A percentile compares a stretch with the other conserved stretches of the same genome.
phyloP scores from a whole-genome alignment of 2,329 filamentous ascomycete genomes.

The Colletotrichum destructivum region DNA sequence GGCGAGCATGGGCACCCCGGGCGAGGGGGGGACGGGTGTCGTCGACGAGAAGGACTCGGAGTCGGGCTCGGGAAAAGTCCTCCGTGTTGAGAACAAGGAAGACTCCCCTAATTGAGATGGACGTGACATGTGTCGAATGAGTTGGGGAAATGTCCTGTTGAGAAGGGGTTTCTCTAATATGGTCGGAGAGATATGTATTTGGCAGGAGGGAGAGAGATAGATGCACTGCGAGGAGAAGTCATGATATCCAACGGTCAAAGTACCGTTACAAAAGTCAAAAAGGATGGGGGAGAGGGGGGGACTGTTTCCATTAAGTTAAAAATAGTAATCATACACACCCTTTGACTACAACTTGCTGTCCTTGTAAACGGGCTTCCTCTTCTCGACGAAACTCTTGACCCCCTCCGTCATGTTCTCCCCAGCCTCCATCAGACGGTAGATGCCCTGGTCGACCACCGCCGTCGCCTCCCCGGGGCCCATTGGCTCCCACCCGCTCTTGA shows the following conservation, averaged over 20 bases:
- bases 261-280: not conserved
- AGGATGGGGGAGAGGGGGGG: no score
- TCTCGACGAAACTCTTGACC: conserved; percentile 82
- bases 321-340: conserved; percentile 5
- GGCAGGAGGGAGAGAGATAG: no score
- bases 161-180: not conserved
- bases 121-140: not conserved
- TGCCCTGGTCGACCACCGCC: conserved; percentile 67
- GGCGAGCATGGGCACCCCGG: conserved; percentile 50
- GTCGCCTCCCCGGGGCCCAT: conserved; percentile 76
- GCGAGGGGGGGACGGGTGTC: conserved; percentile 42
- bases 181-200: no score
- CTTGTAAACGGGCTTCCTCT: conserved; percentile 78
- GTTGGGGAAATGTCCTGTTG: no score
- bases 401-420: conserved; percentile 84
- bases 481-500: conserved; percentile 81
- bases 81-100: conserved; percentile 39
- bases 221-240: not conserved
- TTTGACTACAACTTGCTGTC: conserved; percentile 69
- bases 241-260: conserved; percentile 7
- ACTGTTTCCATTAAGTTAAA: not conserved
- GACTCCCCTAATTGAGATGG: not conserved
- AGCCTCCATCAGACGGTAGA: conserved; percentile 72
- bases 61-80: conserved; percentile 29
- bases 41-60: conserved; percentile 35